A percentile compares a stretch with the other conserved stretches of the same genome.
phyloP scores from a whole-genome alignment of 805 yeast genomes.

The Lipomyces mesembrius region DNA sequence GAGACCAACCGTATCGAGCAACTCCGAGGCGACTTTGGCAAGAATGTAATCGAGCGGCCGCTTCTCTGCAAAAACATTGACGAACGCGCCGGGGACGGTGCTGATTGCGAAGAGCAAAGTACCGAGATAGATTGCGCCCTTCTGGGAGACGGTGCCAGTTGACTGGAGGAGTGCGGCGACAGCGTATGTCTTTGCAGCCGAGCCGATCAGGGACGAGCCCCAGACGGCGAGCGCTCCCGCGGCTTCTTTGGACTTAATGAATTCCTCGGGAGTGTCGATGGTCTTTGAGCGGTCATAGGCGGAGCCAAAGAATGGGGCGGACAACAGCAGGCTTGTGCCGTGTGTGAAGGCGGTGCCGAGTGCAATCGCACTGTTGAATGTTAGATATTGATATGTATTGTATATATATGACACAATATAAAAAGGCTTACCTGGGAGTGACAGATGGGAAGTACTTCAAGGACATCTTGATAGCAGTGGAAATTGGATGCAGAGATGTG shows the following conservation, averaged over 20 bases:
- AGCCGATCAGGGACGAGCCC: slow-evolving; percentile 45
- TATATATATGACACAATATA: not conserved
- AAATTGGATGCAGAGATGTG: not conserved
- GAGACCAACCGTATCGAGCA: slow-evolving; percentile 51
- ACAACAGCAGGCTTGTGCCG: slow-evolving; percentile 44
- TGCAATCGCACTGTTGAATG: slow-evolving; percentile 44
- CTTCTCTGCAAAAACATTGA: slow-evolving; percentile 44
- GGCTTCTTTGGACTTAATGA: slow-evolving; percentile 47
- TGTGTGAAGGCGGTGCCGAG: slow-evolving; percentile 50
- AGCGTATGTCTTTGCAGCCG: slow-evolving; percentile 51
- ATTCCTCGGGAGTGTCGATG: slow-evolving; percentile 46
- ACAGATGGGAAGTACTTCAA: slow-evolving; percentile 38
- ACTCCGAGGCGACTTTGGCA: slow-evolving; percentile 43
- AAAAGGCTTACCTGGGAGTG: slow-evolving; percentile 37
- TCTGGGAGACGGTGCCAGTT: slow-evolving; percentile 47
- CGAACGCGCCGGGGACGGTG: slow-evolving; percentile 46
- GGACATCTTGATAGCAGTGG: slow-evolving; percentile 35
- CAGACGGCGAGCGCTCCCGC: slow-evolving; percentile 46
- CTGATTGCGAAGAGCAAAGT: slow-evolving; percentile 47
- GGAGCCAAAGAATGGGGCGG: slow-evolving; percentile 49
- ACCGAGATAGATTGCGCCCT: slow-evolving; percentile 50
- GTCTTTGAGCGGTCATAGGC: slow-evolving; percentile 47
- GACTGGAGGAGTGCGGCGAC: slow-evolving; percentile 48
- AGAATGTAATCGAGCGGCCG: slow-evolving; percentile 46
- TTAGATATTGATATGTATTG: not conserved